Conservation (phyloP, 352 stramenopile species). For the Plasmopara halstedii region DNA sequence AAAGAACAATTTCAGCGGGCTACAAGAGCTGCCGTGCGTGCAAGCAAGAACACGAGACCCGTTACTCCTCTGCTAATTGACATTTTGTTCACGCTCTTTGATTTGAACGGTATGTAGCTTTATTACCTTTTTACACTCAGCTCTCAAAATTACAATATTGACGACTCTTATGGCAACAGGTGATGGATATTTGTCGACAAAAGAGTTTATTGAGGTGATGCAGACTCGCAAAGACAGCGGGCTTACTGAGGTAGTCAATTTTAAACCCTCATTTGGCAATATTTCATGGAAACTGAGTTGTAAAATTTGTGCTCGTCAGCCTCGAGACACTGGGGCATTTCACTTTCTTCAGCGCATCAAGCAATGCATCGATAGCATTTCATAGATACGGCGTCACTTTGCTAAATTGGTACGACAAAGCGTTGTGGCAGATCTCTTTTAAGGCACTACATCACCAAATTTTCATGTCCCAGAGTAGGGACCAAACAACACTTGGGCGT, state of each 20-base stretch:
- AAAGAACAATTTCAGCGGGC: slow-evolving; percentile 77
- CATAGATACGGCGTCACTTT: slow-evolving; percentile 15
- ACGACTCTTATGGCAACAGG: slow-evolving; percentile 18
- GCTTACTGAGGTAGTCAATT: slow-evolving; percentile 58
- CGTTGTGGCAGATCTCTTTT: not conserved
- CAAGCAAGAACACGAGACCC: slow-evolving; percentile 45
- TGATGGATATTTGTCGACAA: slow-evolving; percentile 67
- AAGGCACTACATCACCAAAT: not conserved
- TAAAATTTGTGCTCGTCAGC: slow-evolving; percentile 22
- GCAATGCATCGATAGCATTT: slow-evolving; percentile 47
- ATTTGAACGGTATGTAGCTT: slow-evolving; percentile 48
- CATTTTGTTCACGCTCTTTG: slow-evolving; percentile 80
- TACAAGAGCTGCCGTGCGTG: slow-evolving; percentile 51
- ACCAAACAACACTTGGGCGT: slow-evolving; percentile 68
- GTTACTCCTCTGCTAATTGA: slow-evolving; percentile 79
- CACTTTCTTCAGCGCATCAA: slow-evolving; percentile 61
- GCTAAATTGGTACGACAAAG: slow-evolving; percentile 10
- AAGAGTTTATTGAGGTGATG: slow-evolving; percentile 84
- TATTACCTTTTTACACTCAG: not conserved
- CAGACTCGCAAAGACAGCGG: slow-evolving; percentile 76
- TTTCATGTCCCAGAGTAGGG: slow-evolving; percentile 52
- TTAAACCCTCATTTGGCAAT: not conserved
- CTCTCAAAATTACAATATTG: not conserved
- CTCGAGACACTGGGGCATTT: slow-evolving; percentile 67
- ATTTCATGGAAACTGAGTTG: not conserved